These are phyloP conservation scores for Phytopythium boreale DNA, from an alignment of 352 stramenopile species.

Conservation along the genomic window DNA sequence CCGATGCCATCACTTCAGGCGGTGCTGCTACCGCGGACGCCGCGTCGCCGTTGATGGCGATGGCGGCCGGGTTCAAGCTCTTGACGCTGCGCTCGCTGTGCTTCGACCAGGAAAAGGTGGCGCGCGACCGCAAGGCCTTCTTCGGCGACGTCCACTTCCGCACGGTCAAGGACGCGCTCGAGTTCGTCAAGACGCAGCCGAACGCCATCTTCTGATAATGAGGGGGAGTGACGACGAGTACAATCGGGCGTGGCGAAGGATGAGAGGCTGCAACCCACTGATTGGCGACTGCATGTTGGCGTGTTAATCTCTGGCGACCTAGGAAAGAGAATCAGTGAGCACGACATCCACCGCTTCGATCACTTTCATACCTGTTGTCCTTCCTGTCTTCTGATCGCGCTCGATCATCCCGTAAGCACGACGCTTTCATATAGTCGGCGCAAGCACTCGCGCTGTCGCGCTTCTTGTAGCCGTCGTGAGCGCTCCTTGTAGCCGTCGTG, in stretches of 20 bases:
- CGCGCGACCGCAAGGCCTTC: slow-evolving; percentile 25
- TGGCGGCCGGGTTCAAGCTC: slow-evolving; percentile 22
- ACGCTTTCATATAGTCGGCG: too few relatives aligned
- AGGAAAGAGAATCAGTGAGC: too few relatives aligned
- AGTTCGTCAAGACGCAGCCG: slow-evolving; percentile 17
- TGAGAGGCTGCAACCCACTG: background rate
- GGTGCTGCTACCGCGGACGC: background rate
- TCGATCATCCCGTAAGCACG: too few relatives aligned
- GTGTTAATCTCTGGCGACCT: background rate
- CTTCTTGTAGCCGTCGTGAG: too few relatives aligned
- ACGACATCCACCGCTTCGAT: too few relatives aligned
- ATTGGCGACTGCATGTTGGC: background rate
- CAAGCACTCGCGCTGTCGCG: too few relatives aligned
- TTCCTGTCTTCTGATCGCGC: too few relatives aligned
- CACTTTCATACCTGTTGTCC: too few relatives aligned
- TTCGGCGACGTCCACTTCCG: slow-evolving; percentile 27
- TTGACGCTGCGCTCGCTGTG: slow-evolving; percentile 1
- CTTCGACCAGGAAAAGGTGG: slow-evolving; percentile 27
- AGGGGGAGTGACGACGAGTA: background rate
- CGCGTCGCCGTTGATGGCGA: background rate
- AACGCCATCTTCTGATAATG: slow-evolving; percentile 11
- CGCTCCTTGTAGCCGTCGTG: too few relatives aligned
- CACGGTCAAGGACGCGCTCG: slow-evolving; percentile 22
- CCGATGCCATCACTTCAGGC: background rate
- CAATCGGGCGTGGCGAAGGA: background rate